phyloP scores from a whole-genome alignment of 139 green algal genomes.

The Parachlorella kessleri region DNA sequence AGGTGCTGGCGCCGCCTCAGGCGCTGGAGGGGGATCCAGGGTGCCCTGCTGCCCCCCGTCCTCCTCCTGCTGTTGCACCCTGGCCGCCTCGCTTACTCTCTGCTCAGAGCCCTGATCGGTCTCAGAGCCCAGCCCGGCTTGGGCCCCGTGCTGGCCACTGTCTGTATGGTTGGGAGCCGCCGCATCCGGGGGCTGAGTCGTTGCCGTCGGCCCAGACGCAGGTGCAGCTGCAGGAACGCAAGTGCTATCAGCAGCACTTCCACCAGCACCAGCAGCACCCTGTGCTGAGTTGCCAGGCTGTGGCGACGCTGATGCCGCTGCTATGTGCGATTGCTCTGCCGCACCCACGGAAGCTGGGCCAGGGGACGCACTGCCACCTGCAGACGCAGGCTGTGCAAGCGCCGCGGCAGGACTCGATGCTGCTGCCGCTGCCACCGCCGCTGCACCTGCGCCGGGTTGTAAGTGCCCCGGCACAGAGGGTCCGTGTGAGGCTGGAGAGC shows the following conservation, averaged over 20 bases:
- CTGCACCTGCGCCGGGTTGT: background rate
- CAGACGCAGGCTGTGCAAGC: background rate
- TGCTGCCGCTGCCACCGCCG: background rate
- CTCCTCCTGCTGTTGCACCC: background rate
- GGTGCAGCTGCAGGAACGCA: background rate
- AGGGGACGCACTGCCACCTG: background rate
- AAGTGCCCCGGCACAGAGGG: no score
- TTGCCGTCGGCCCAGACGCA: background rate
- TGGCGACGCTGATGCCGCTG: background rate
- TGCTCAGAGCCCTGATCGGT: background rate
- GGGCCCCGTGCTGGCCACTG: background rate
- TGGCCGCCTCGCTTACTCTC: background rate
- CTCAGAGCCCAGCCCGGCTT: background rate
- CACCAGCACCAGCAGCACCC: no score
- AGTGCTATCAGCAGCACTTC: no score
- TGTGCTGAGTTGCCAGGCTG: background rate
- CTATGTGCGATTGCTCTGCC: background rate
- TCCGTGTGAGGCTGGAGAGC: no score
- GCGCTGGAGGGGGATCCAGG: background rate
- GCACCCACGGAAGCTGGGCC: background rate
- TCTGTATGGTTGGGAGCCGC: background rate
- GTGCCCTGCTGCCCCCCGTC: background rate
- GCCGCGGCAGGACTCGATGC: background rate
- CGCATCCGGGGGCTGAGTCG: constrained; percentile 2
- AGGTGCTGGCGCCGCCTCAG: background rate